phyloP scores from a whole-genome alignment of 192 early-diverging fungal species.

The Backusella tuberculispora region DNA sequence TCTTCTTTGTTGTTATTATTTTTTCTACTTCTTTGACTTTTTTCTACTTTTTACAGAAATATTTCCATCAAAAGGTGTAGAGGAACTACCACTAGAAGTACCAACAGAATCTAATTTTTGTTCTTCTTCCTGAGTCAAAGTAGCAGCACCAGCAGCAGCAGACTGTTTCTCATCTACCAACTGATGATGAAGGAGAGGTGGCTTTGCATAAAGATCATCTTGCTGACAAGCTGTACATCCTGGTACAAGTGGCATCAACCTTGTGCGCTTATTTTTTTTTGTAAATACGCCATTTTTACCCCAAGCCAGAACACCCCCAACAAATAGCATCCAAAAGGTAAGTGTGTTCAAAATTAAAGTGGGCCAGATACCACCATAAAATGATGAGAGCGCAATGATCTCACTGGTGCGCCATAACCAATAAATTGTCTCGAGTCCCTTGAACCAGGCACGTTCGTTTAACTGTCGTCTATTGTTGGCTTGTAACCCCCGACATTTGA shows the following conservation, averaged over 20 bases:
- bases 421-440: conserved; percentile 20
- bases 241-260: background rate
- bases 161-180: background rate
- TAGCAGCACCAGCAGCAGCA: background rate
- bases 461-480: background rate
- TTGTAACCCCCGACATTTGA: background rate
- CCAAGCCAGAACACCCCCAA: conserved; percentile 15
- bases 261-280: background rate
- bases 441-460: conserved; percentile 26
- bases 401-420: conserved; percentile 42
- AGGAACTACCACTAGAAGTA: background rate
- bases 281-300: conserved; percentile 18
- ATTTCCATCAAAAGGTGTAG: conserved; percentile 13
- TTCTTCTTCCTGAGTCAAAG: conserved; percentile 19
- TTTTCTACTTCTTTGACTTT: background rate
- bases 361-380: conserved; percentile 45
- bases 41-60: conserved; percentile 8
- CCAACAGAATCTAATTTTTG: background rate
- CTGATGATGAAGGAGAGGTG: background rate
- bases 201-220: background rate
- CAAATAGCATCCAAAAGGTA: conserved; percentile 36
- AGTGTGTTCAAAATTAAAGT: conserved; percentile 33
- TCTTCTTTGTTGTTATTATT: background rate
- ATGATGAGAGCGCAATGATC: conserved; percentile 30
- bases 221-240: conserved; percentile 7